Conservation (phyloP, 768 basidiomycete species). For the Collybia nuda region DNA sequence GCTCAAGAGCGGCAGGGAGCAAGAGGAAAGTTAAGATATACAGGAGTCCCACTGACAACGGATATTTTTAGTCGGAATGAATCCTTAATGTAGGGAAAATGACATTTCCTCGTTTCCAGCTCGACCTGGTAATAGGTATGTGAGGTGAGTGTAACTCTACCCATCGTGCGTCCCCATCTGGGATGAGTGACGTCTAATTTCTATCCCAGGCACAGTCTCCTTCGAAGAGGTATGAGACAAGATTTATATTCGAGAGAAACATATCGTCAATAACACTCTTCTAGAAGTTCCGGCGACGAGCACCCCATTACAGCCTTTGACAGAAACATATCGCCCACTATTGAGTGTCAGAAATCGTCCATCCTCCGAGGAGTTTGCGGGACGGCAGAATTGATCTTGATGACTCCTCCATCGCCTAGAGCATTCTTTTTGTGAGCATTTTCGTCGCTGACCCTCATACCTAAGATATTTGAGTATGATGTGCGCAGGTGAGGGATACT, state of each 20-base stretch:
- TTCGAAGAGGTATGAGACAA: conserved; percentile 26
- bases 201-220: conserved; percentile 46
- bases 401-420: conserved; percentile 48
- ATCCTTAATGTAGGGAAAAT: conserved; percentile 56
- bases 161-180: conserved; percentile 8
- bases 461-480: conserved; percentile 36
- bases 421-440: conserved; percentile 44
- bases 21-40: conserved; percentile 23
- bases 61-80: conserved; percentile 63
- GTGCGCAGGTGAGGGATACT: conserved; percentile 52
- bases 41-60: conserved; percentile 59
- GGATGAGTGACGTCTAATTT: conserved; percentile 40
- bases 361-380: conserved; percentile 32
- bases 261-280: conserved; percentile 30
- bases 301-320: conserved; percentile 59
- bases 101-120: conserved; percentile 33
- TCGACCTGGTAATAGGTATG: conserved; percentile 36
- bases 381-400: conserved; percentile 46
- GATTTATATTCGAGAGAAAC: conserved; percentile 1
- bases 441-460: conserved; percentile 47
- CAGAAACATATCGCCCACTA: conserved; percentile 39
- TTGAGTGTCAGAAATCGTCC: conserved; percentile 38
- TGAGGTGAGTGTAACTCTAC: conserved; percentile 41
- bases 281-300: conserved; percentile 63
- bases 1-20: not conserved